Conservation (phyloP, 768 basidiomycete species). For the Cystofilobasidium bisporidii region DNA sequence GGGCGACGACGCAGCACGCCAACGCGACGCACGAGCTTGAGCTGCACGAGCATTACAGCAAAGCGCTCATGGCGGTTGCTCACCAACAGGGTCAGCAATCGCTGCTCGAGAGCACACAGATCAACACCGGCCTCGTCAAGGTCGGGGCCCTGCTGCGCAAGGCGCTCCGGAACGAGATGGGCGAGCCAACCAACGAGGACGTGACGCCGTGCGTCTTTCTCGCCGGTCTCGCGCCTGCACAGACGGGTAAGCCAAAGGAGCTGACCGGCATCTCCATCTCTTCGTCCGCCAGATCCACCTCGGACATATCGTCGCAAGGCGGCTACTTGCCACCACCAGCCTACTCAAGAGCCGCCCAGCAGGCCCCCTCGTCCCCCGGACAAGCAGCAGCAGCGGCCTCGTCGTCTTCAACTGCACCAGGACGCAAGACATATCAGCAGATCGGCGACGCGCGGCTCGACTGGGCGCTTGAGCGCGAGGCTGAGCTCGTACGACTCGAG, state of each 20-base stretch:
- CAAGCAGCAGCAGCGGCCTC: background rate
- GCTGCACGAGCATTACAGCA: conserved; percentile 25
- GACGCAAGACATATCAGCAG: background rate
- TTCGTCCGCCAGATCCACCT: background rate
- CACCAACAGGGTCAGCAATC: conserved; percentile 24
- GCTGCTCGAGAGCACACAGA: conserved; percentile 14
- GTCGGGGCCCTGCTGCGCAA: conserved; percentile 22
- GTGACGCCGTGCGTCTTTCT: background rate
- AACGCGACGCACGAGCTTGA: conserved; percentile 25
- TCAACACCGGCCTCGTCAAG: conserved; percentile 3
- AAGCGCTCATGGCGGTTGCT: conserved; percentile 15
- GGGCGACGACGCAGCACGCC: conserved; percentile 25
- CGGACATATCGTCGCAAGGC: conserved; percentile 10
- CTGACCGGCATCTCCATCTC: background rate
- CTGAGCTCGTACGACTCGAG: conserved; percentile 71
- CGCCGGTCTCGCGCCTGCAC: background rate
- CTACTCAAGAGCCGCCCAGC: background rate
- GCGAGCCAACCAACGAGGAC: conserved; percentile 11
- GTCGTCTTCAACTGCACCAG: background rate
- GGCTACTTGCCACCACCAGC: conserved; percentile 23
- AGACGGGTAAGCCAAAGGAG: no score
- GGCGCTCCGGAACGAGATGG: conserved; percentile 19
- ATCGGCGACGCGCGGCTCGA: conserved; percentile 43
- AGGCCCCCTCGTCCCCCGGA: background rate
- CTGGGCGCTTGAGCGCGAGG: conserved; percentile 81